phyloP scores from a whole-genome alignment of 345 rosid species.

The Linum lewisii region DNA sequence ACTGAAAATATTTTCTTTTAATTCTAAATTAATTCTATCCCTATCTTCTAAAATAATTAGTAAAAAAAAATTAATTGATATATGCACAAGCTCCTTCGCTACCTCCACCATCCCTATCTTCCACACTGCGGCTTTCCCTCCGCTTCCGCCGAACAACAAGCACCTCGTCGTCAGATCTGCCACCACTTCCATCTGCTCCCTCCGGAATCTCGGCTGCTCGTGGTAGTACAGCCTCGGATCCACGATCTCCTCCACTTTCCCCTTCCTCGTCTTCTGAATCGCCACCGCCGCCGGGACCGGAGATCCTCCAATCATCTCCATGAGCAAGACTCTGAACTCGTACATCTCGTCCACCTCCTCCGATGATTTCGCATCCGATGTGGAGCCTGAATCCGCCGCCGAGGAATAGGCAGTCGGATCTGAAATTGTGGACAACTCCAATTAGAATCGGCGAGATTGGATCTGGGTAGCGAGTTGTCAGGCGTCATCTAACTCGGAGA shows the following conservation, averaged over 20 bases:
- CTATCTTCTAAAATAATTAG: no score
- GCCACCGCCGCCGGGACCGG: no score
- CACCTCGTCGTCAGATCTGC: constrained; percentile 76
- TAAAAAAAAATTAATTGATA: no score
- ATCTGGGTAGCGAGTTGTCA: no score
- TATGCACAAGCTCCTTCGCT: constrained; percentile 54
- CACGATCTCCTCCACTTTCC: no score
- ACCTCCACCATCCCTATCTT: constrained; percentile 64
- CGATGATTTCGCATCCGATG: constrained; percentile 8
- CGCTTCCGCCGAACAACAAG: constrained; percentile 63
- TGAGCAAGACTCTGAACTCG: constrained; percentile 52
- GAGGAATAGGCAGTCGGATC: constrained; percentile 42
- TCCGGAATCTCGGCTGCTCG: constrained; percentile 36
- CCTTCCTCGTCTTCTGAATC: no score
- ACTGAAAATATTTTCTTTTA: no score
- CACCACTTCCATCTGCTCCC: constrained; percentile 57
- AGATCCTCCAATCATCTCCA: no score
- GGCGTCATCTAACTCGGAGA: no score
- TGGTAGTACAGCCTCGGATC: constrained; percentile 44
- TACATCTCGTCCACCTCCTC: constrained; percentile 33
- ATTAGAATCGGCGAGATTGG: constrained; percentile 63
- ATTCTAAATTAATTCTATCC: no score
- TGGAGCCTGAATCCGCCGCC: constrained; percentile 55
- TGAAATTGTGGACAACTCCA: constrained; percentile 40
- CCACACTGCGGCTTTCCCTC: no score